Evolutionary conservation across 805 yeast genomes (phyloP).

Genomic region (Candida ortonii): DNA sequence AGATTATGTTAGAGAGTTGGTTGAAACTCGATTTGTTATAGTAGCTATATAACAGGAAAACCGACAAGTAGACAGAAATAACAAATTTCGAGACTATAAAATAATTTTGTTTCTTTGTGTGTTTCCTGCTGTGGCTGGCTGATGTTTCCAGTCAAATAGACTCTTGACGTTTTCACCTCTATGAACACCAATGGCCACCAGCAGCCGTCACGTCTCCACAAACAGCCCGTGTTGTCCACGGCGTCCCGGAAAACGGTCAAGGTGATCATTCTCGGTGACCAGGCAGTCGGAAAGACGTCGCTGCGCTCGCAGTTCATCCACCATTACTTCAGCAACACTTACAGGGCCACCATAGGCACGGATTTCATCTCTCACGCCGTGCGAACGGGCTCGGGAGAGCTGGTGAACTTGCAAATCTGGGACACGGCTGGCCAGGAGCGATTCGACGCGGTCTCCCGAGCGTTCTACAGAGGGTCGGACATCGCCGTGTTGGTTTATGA

Average conservation of each 20-base stretch:
- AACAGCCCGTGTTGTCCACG: too few relatives aligned
- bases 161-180: too few relatives aligned
- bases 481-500: slow-evolving; percentile 54
- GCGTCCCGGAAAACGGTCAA: slow-evolving; percentile 32
- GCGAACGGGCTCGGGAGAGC: slow-evolving; percentile 15
- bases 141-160: too few relatives aligned
- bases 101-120: neutral
- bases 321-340: slow-evolving; percentile 52
- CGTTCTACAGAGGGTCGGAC: slow-evolving; percentile 59
- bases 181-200: too few relatives aligned
- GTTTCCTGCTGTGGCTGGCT: too few relatives aligned
- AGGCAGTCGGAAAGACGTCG: slow-evolving; percentile 60
- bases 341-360: slow-evolving; percentile 59
- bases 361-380: slow-evolving; percentile 49
- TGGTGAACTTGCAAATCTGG: slow-evolving; percentile 62
- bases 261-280: slow-evolving; percentile 56
- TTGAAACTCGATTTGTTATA: slow-evolving; percentile 1
- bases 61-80: neutral
- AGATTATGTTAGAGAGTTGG: slow-evolving; percentile 3
- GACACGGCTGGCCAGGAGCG: slow-evolving; percentile 97
- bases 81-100: neutral
- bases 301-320: slow-evolving; percentile 53
- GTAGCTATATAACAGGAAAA: too few relatives aligned
- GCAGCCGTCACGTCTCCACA: too few relatives aligned
- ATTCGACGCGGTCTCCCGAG: slow-evolving; percentile 59